Base-by-base conservation (phyloP, 2,329 filamentous ascomycete species). In the Tolypocladium tropicale region DNA sequence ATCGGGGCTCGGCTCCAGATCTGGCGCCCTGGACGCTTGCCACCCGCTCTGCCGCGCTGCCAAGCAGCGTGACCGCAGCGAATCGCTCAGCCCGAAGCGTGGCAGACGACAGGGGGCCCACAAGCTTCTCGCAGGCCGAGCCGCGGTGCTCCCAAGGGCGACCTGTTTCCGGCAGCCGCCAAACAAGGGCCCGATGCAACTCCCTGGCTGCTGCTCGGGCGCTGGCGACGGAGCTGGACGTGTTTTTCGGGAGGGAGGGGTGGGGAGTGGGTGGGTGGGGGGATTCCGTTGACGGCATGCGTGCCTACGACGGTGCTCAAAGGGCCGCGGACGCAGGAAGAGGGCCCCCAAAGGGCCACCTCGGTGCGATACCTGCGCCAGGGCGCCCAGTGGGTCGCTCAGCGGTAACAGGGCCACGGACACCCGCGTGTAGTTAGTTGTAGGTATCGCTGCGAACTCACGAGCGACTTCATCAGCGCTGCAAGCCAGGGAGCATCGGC, bases 111-210 rank as follows among this genome's bases (percentile, higher is more conserved):
- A n/a, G 50, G 48, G 46, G 39, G 25, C 49, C 11, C 48, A 54
- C 56, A 48, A 50, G 54, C 52, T 54, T 51, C 36, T 54, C 43
- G 53, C 53, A 55, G 56, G 51, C 55, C 53, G 52, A 56, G 51
- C 59, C 58, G 60, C 58, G 55, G 56, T 46, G 43, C 57, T 60
- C 56, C 58, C 60, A 58, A 59, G 43, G 30, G 55, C 41, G 57
- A 43, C 54, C 57, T 56, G 58, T 43, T 56, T 55, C 48, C 57
- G 49, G 59, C 52, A 57, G 46, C 52, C 34, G 55, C 43, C 52
- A 41, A 48, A 39, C 50, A 7, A 36, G 33, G 18, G 33, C 30
- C 33, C 50, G 14, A 25, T 32, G 43, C 43, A 28, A 7, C 4
- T 30, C 25, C 43, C 4, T 43, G 39, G 39, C 39, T n/a, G 4